These are phyloP conservation scores for Psilocybe subaeruginosa DNA, from an alignment of 768 basidiomycete species.

Conservation along the genomic window DNA sequence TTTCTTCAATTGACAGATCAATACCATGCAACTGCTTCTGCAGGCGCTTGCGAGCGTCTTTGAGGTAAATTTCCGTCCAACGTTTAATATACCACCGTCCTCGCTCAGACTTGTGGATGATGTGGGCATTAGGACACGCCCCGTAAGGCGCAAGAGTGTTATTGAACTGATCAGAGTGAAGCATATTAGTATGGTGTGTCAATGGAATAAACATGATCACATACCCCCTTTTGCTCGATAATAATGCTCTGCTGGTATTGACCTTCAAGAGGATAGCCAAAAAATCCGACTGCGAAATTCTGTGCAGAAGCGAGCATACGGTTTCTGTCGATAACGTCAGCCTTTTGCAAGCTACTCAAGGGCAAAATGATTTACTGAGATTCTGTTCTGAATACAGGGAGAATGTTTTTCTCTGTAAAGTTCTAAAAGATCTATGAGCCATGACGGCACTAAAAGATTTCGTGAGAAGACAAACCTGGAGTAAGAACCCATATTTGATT, in stretches of 20 bases:
- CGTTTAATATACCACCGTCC: slow-evolving; percentile 55
- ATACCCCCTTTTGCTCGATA: slow-evolving; percentile 63
- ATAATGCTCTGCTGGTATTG: slow-evolving; percentile 80
- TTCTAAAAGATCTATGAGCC: slow-evolving; percentile 36
- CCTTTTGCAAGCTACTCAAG: background rate
- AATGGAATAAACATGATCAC: background rate
- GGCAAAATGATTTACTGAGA: slow-evolving; percentile 52
- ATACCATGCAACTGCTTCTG: slow-evolving; percentile 62
- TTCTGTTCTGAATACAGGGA: slow-evolving; percentile 83
- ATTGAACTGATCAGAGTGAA: slow-evolving; percentile 58
- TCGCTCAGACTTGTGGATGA: slow-evolving; percentile 53
- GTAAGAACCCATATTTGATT: slow-evolving; percentile 78
- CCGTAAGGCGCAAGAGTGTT: slow-evolving; percentile 87
- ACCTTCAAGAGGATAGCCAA: slow-evolving; percentile 70
- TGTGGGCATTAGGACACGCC: slow-evolving; percentile 72
- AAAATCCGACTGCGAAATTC: slow-evolving; percentile 77
- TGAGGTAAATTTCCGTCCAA: slow-evolving; percentile 78
- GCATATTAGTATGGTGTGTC: slow-evolving; percentile 14
- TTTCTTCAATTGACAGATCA: slow-evolving; percentile 64
- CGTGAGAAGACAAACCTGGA: slow-evolving; percentile 44
- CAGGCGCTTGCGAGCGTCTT: slow-evolving; percentile 63
- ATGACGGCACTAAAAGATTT: background rate
- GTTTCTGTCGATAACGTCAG: slow-evolving; percentile 44
- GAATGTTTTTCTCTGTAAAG: slow-evolving; percentile 58
- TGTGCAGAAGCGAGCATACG: slow-evolving; percentile 70